phyloP scores from a whole-genome alignment of 768 basidiomycete species.

The Russula ochroleuca region DNA sequence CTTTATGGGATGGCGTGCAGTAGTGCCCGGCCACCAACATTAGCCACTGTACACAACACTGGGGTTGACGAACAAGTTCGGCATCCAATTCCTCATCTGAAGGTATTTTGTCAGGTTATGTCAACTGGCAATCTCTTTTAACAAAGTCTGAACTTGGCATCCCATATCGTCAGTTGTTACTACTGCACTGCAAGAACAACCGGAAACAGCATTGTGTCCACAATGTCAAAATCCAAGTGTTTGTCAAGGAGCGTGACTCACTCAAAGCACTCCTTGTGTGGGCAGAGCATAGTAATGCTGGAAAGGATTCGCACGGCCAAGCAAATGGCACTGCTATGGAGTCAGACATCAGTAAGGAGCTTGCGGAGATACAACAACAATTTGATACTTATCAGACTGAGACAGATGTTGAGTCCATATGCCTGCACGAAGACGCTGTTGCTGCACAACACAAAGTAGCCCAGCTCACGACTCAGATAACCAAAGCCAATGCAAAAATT shows the following conservation, averaged over 20 bases:
- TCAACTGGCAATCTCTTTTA: conserved; percentile 76
- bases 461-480: conserved; percentile 59
- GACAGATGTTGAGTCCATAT: conserved; percentile 71
- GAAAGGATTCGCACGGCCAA: conserved; percentile 30
- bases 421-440: conserved; percentile 65
- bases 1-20: not conserved
- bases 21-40: not conserved
- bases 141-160: conserved; percentile 71
- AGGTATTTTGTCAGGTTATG: conserved; percentile 84
- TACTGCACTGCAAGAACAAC: conserved; percentile 65
- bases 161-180: conserved; percentile 53
- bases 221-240: conserved; percentile 69
- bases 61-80: conserved; percentile 26
- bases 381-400: conserved; percentile 79
- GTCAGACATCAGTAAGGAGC: conserved; percentile 50
- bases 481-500: conserved; percentile 78
- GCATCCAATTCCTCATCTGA: conserved; percentile 55
- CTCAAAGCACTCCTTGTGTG: conserved; percentile 70
- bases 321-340: conserved; percentile 18
- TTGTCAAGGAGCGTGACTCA: conserved; percentile 84
- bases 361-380: conserved; percentile 70
- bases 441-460: conserved; percentile 64
- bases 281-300: conserved; percentile 37
- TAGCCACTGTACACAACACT: conserved; percentile 4
- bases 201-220: conserved; percentile 73